These are phyloP conservation scores for Colletotrichum musae DNA, from an alignment of 2,329 filamentous ascomycete genomes.

Conservation along the genomic window DNA sequence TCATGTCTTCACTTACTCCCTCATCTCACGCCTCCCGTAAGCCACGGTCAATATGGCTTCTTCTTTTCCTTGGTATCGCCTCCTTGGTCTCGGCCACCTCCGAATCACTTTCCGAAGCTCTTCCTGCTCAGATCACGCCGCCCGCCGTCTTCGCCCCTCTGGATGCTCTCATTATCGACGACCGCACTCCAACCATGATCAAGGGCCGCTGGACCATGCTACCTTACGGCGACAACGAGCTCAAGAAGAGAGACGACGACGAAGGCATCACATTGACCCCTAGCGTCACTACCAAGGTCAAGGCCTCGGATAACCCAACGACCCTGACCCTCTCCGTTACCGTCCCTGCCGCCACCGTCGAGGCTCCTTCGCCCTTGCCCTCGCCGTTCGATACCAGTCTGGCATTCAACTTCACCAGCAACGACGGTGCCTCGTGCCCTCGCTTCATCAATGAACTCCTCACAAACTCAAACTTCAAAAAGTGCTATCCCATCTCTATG, in stretches of 20 bases:
- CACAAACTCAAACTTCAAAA: constrained; percentile 74
- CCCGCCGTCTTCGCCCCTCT: constrained; percentile 28
- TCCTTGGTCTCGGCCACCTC: constrained; percentile 30
- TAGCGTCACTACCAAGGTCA: constrained; percentile 11
- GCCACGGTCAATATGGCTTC: constrained; percentile 48
- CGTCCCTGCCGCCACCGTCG: constrained; percentile 46
- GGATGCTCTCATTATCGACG: constrained; percentile 40
- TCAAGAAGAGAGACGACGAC: constrained; percentile 46
- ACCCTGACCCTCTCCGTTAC: constrained; percentile 37
- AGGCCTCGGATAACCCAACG: constrained; percentile 26
- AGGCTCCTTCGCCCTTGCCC: constrained; percentile 64
- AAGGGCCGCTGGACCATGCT: constrained; percentile 44
- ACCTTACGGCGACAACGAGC: constrained; percentile 32
- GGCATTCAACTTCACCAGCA: constrained; percentile 71
- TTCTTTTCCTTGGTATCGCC: constrained; percentile 47
- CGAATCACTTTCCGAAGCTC: constrained; percentile 7
- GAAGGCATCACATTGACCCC: constrained; percentile 26
- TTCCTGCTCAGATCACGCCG: constrained; percentile 32
- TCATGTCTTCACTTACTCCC: constrained; percentile 31
- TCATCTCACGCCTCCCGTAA: constrained; percentile 32
- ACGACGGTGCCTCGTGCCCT: constrained; percentile 69
- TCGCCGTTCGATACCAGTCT: constrained; percentile 77
- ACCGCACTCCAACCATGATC: constrained; percentile 39
- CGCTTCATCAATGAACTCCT: constrained; percentile 79
- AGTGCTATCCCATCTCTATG: constrained; percentile 87